A percentile compares a stretch with the other conserved stretches of the same genome.
Evolutionary conservation across 2,329 filamentous ascomycete genomes (phyloP).

Genomic region (Myriosclerotinia curreyana): DNA sequence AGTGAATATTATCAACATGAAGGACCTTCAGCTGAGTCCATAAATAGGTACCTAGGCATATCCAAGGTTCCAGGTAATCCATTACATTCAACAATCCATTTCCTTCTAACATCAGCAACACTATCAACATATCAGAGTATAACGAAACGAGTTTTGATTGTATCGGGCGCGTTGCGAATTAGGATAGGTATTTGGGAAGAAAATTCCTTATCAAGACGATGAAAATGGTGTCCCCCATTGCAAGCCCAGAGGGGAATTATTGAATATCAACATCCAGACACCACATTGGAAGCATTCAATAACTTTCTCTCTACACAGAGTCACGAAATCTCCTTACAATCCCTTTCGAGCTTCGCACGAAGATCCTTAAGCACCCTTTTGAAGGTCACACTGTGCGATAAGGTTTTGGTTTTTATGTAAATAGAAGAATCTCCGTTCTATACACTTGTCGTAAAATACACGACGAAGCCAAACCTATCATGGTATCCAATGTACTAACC

Average conservation of each 20-base stretch:
- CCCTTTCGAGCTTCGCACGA: neutral
- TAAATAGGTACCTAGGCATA: neutral
- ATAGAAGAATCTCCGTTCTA: no score
- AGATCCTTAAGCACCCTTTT: neutral
- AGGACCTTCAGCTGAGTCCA: neutral
- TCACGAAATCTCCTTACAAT: neutral
- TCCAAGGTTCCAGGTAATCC: neutral
- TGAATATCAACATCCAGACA: neutral
- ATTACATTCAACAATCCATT: neutral
- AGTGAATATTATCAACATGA: neutral
- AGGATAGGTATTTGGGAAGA: no score
- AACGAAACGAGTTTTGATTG: no score
- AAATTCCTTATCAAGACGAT: no score
- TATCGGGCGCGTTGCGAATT: no score
- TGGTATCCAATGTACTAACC: neutral
- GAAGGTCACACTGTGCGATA: neutral
- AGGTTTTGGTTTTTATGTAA: neutral
- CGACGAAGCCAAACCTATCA: neutral
- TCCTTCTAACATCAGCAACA: neutral
- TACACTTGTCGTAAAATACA: no score
- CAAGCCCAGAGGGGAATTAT: neutral
- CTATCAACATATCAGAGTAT: no score
- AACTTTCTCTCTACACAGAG: neutral
- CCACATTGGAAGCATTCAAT: neutral
- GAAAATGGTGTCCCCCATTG: no score